These are phyloP conservation scores for Ustanciosporium gigantosporum DNA, from an alignment of 1,284 basidiomycete species.

Conservation along the genomic window DNA sequence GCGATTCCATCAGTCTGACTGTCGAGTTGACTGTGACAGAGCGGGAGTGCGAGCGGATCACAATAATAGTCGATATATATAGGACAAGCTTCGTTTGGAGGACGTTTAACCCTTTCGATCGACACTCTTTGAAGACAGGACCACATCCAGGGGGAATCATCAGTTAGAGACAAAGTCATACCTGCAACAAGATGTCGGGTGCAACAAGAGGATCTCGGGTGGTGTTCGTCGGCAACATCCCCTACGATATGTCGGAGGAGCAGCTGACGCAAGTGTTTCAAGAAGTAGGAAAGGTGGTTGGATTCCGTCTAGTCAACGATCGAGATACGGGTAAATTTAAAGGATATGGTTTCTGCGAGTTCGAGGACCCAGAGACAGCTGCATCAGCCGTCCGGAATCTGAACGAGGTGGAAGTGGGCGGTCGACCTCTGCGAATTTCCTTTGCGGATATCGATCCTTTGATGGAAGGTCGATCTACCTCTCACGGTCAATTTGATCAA, in stretches of 20 bases:
- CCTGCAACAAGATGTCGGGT: conserved; percentile 17
- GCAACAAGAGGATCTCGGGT: conserved; percentile 39
- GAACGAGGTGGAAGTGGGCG: conserved; percentile 76
- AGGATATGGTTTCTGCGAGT: conserved; percentile 97
- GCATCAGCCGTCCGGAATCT: conserved; percentile 82
- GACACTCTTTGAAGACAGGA: no score
- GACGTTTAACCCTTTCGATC: no score
- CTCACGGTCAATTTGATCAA: conserved; percentile 49
- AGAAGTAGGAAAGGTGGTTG: conserved; percentile 58
- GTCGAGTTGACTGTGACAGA: no score
- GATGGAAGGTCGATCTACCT: conserved; percentile 52
- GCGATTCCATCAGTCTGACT: no score
- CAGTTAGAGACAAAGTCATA: not conserved
- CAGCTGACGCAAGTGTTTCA: conserved; percentile 57
- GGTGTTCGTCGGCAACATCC: conserved; percentile 58
- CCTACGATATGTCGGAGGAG: conserved; percentile 60
- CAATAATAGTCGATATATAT: no score
- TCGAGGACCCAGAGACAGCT: conserved; percentile 90
- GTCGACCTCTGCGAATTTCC: conserved; percentile 81
- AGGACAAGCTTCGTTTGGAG: no score
- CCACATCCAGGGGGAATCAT: no score
- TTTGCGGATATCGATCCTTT: conserved; percentile 65
- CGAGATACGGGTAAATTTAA: conserved; percentile 91
- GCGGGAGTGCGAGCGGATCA: no score
- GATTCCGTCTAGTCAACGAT: conserved; percentile 74